A percentile compares a stretch with the other conserved stretches of the same genome.
Evolutionary conservation across 2,329 filamentous ascomycete species (phyloP).

Genomic region (Macrophomina tecta): DNA sequence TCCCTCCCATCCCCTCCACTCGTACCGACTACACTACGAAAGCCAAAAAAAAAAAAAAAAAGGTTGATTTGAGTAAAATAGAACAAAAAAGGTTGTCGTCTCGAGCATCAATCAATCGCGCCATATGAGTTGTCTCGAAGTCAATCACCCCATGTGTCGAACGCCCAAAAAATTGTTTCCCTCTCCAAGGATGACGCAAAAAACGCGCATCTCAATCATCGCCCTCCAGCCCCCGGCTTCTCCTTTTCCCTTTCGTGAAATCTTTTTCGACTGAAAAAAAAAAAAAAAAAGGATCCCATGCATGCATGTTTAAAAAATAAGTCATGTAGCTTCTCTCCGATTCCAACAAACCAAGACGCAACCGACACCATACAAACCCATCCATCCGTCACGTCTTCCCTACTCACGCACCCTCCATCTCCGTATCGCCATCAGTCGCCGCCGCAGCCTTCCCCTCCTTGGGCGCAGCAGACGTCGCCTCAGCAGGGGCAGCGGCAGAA

Average conservation of each 20-base stretch:
- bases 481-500: background rate
- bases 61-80: background rate
- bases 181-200: background rate
- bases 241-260: too few species aligned
- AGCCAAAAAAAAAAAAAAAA: background rate
- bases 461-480: background rate
- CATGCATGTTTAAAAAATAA: background rate
- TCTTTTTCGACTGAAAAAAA: too few species aligned
- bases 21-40: background rate
- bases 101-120: background rate
- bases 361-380: background rate
- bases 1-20: background rate
- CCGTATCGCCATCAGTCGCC: background rate
- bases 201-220: background rate
- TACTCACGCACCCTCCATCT: constrained; percentile 18
- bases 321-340: constrained; percentile 1
- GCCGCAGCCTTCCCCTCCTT: background rate
- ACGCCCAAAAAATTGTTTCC: constrained; percentile 5
- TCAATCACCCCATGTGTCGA: background rate
- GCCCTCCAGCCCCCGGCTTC: too few species aligned
- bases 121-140: constrained; percentile 1
- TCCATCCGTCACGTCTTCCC: background rate
- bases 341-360: background rate
- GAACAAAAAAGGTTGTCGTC: background rate
- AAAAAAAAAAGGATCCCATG: background rate